phyloP scores from a whole-genome alignment of 139 green algal species.

The Chlorella sp. region DNA sequence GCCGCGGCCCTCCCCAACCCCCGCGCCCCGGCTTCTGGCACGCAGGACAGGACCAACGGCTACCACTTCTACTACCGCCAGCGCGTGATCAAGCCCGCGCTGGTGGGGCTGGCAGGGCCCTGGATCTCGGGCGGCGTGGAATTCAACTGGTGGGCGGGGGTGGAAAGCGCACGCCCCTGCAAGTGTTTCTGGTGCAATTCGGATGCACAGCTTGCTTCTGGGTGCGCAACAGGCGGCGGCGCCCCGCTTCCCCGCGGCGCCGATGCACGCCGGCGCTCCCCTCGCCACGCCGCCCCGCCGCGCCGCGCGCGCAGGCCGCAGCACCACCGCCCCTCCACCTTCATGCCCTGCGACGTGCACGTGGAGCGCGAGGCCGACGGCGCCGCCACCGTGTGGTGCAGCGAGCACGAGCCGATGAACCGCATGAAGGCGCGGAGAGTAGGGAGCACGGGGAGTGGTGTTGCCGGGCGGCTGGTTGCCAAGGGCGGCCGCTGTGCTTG shows the following conservation, averaged over 20 bases:
- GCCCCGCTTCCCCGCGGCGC: no score
- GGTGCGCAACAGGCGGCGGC: no score
- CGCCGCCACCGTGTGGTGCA: constrained; percentile 14
- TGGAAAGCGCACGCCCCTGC: not conserved
- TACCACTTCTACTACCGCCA: constrained; percentile 16
- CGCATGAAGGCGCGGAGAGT: constrained; percentile 10
- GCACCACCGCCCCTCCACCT: constrained; percentile 26
- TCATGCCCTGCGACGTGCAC: constrained; percentile 25
- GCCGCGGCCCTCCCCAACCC: no score
- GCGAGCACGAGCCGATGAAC: constrained; percentile 21
- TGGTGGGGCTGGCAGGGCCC: constrained; percentile 9
- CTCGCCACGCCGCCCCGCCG: no score
- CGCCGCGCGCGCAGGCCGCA: constrained; percentile 2
- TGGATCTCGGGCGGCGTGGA: constrained; percentile 18
- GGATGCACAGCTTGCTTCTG: no score
- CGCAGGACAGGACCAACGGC: constrained; percentile 11
- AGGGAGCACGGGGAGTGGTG: no score
- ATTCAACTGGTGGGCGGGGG: constrained; percentile 5
- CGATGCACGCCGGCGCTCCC: no score
- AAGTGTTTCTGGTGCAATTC: no score
- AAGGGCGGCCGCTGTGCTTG: no score
- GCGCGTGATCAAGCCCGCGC: constrained; percentile 7
- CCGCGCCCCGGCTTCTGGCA: no score
- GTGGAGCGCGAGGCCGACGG: constrained; percentile 11
- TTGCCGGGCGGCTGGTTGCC: no score